Evolutionary conservation across 139 green algal genomes (phyloP).

Genomic region (Yamagishiella unicocca): DNA sequence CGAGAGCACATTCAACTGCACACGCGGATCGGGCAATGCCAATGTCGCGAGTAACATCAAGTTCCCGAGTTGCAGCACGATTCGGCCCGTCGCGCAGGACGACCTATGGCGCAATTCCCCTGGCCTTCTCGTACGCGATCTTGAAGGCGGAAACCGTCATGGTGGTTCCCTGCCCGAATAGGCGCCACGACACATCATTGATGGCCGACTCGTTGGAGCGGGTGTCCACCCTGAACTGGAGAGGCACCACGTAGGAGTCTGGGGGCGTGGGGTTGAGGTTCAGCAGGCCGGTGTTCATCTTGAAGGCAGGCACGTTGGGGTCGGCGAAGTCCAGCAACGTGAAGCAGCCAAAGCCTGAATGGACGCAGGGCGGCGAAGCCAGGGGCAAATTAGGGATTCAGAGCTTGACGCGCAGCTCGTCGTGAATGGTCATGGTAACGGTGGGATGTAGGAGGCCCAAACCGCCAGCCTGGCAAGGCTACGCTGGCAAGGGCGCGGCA

Average conservation of each 20-base stretch:
- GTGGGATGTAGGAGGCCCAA: background rate
- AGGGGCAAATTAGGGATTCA: no score
- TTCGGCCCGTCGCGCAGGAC: no score
- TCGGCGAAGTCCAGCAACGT: slow-evolving; percentile 18
- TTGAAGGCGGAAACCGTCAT: background rate
- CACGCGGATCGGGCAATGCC: no score
- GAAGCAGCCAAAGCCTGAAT: slow-evolving; percentile 19
- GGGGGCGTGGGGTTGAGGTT: background rate
- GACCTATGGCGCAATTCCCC: no score
- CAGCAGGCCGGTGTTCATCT: background rate
- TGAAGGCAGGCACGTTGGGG: background rate
- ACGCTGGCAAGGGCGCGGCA: background rate
- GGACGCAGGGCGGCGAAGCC: background rate
- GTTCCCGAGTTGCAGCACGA: no score
- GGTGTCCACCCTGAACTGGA: background rate
- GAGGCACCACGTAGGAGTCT: background rate
- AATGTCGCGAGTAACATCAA: no score
- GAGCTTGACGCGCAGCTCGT: no score
- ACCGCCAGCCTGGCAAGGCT: background rate
- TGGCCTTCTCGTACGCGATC: background rate
- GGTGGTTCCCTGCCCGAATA: slow-evolving; percentile 16
- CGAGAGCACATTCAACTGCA: no score
- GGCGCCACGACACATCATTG: background rate
- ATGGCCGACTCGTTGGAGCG: background rate
- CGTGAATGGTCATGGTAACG: no score